phyloP scores from a whole-genome alignment of 164 flowering plant genomes.

The Malania oleifera region DNA sequence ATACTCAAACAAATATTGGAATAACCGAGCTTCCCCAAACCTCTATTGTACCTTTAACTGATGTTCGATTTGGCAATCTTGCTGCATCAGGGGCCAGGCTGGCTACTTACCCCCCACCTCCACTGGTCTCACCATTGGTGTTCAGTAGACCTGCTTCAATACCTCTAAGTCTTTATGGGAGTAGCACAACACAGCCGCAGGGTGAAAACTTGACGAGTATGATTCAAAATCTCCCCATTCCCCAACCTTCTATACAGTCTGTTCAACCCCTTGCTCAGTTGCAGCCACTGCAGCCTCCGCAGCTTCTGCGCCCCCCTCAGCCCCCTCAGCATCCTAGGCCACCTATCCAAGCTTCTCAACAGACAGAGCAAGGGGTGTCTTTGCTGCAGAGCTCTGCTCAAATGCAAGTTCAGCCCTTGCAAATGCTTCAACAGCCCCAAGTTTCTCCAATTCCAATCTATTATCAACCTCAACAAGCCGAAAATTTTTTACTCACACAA shows the following conservation, averaged over 20 bases:
- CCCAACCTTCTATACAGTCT: slow-evolving; percentile 42
- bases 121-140: slow-evolving; percentile 36
- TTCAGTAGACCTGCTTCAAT: slow-evolving; percentile 52
- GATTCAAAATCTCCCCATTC: slow-evolving; percentile 36
- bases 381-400: slow-evolving; percentile 51
- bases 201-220: slow-evolving; percentile 40
- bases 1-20: slow-evolving; percentile 36
- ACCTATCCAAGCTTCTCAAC: slow-evolving; percentile 48
- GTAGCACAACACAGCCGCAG: slow-evolving; percentile 41
- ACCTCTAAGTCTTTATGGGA: slow-evolving; percentile 40
- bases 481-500: slow-evolving; percentile 28
- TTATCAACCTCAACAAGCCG: slow-evolving; percentile 59
- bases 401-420: slow-evolving; percentile 51
- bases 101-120: slow-evolving; percentile 45
- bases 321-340: slow-evolving; percentile 80
- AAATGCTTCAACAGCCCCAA: slow-evolving; percentile 64
- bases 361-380: slow-evolving; percentile 53
- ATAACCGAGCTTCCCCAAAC: slow-evolving; percentile 34
- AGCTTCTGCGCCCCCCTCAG: slow-evolving; percentile 63
- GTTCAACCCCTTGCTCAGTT: slow-evolving; percentile 54
- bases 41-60: slow-evolving; percentile 27
- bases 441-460: slow-evolving; percentile 47
- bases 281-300: slow-evolving; percentile 90
- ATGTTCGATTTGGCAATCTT: slow-evolving; percentile 31
- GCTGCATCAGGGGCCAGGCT: slow-evolving; percentile 38